Conservation (phyloP, 805 yeast genomes). For the Metschnikowia proteae region DNA sequence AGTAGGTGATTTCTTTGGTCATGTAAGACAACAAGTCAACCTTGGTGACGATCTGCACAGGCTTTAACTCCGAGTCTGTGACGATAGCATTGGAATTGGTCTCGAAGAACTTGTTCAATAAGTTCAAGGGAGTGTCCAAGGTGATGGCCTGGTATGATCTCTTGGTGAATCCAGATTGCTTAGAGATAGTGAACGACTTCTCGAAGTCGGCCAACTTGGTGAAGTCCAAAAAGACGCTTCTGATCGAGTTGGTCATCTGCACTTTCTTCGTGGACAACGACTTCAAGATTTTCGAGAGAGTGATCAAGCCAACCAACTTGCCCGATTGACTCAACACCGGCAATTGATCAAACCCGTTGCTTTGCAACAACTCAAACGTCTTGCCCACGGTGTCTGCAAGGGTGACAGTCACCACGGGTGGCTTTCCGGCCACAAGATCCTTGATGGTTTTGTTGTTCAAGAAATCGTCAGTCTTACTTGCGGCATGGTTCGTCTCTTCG, state of each 20-base stretch:
- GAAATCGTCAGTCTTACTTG: constrained; percentile 41
- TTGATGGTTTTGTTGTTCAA: constrained; percentile 48
- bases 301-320: constrained; percentile 69
- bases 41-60: constrained; percentile 82
- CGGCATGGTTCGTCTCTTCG: constrained; percentile 45
- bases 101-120: constrained; percentile 76
- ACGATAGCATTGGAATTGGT: constrained; percentile 81
- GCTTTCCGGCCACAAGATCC: constrained; percentile 59
- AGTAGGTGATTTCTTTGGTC: constrained; percentile 29
- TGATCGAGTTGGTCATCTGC: constrained; percentile 52
- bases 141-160: constrained; percentile 66
- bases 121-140: constrained; percentile 58
- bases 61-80: constrained; percentile 65
- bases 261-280: constrained; percentile 59
- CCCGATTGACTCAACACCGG: constrained; percentile 66
- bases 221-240: constrained; percentile 67
- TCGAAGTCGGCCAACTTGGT: constrained; percentile 65
- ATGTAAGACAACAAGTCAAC: constrained; percentile 68
- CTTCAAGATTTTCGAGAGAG: constrained; percentile 68
- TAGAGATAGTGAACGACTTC: constrained; percentile 58
- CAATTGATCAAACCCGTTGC: constrained; percentile 79
- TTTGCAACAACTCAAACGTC: constrained; percentile 66
- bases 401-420: constrained; percentile 75
- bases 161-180: constrained; percentile 53
- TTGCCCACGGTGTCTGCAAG: constrained; percentile 55